These are phyloP conservation scores for Russula foetens DNA, from an alignment of 768 basidiomycete species.

Conservation along the genomic window DNA sequence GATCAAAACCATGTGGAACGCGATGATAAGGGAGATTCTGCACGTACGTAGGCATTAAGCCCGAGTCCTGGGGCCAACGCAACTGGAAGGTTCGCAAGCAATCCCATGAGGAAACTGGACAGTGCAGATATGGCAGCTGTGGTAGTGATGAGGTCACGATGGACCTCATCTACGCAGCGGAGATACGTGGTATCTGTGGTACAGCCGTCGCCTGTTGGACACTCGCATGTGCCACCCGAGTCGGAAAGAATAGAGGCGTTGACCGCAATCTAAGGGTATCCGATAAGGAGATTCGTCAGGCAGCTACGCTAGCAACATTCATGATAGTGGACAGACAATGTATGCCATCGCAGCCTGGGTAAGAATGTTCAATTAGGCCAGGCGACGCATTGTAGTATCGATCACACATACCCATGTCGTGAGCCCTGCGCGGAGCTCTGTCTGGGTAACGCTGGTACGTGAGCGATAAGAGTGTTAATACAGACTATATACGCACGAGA, in stretches of 20 bases:
- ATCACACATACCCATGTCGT: conserved; percentile 63
- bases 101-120: conserved; percentile 73
- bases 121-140: conserved; percentile 74
- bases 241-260: conserved; percentile 74
- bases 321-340: conserved; percentile 38
- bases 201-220: conserved; percentile 52
- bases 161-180: conserved; percentile 48
- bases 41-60: conserved; percentile 67
- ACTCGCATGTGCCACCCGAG: conserved; percentile 77
- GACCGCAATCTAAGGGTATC: conserved; percentile 68
- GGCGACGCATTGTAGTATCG: neutral
- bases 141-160: conserved; percentile 72
- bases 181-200: conserved; percentile 43
- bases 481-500: conserved; percentile 21
- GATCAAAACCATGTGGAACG: neutral
- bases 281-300: neutral
- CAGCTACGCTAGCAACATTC: neutral
- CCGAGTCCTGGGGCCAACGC: conserved; percentile 84
- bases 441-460: conserved; percentile 33
- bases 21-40: neutral
- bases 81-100: conserved; percentile 82
- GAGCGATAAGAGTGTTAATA: neutral
- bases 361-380: conserved; percentile 7
- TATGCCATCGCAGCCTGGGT: conserved; percentile 73
- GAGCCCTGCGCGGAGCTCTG: conserved; percentile 69